Percentiles rank a stretch among this genome's conserved stretches.
Evolutionary conservation across 2,329 filamentous ascomycete species (phyloP).

Genomic region (Pseudopyrenochaeta lycopersici): DNA sequence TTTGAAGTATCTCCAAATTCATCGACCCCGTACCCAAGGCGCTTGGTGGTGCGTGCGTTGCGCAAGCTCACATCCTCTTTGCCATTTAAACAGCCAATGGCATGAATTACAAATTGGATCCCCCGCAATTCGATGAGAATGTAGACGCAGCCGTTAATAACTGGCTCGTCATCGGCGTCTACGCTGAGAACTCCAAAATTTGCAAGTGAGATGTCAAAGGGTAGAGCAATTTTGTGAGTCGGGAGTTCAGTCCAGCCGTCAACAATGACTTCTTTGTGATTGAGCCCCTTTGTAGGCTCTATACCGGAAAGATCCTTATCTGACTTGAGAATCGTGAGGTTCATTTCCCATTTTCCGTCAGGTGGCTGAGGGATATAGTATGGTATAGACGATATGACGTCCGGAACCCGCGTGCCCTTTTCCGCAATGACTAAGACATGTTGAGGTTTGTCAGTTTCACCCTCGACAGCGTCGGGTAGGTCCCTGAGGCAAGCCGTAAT

Average conservation of each 20-base stretch:
- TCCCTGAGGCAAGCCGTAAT: conserved; percentile 11
- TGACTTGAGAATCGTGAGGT: background rate
- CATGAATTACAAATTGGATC: conserved; percentile 16
- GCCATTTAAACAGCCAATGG: conserved; percentile 15
- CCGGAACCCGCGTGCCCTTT: conserved; percentile 10
- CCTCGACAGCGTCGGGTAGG: conserved; percentile 5
- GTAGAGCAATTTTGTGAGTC: conserved; percentile 13
- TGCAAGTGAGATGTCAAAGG: conserved; percentile 11
- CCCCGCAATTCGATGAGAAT: conserved; percentile 17
- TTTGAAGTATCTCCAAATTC: conserved; percentile 16
- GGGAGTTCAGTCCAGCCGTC: conserved; percentile 8
- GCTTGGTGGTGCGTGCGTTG: conserved; percentile 15
- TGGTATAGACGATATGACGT: conserved; percentile 12
- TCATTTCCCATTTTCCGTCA: background rate
- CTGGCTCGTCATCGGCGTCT: conserved; percentile 11
- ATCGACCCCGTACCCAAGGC: conserved; percentile 14
- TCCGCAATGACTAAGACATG: conserved; percentile 8
- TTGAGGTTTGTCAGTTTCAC: conserved; percentile 11
- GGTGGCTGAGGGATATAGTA: conserved; percentile 1
- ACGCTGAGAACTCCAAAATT: conserved; percentile 17
- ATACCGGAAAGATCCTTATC: background rate
- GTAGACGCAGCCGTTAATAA: conserved; percentile 18
- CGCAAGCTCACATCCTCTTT: conserved; percentile 18
- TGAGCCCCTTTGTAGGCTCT: background rate
- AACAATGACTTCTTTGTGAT: background rate